phyloP scores from a whole-genome alignment of 768 basidiomycete genomes.

The Hygrocybe coccinea region DNA sequence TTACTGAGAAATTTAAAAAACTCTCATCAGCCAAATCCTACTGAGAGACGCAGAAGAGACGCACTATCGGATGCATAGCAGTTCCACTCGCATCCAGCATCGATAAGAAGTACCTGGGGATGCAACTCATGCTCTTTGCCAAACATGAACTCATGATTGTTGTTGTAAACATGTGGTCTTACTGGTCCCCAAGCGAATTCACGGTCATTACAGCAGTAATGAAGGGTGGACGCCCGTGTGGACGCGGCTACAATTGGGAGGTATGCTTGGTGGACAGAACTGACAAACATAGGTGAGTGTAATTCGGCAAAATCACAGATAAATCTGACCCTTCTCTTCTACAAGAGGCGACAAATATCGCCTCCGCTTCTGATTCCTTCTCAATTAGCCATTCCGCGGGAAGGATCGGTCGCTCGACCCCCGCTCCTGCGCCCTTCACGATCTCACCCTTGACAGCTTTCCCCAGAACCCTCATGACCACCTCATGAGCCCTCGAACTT shows the following conservation, averaged over 20 bases:
- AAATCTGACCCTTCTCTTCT: slow-evolving; percentile 68
- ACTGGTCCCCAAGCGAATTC: slow-evolving; percentile 81
- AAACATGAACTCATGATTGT: slow-evolving; percentile 35
- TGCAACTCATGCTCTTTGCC: slow-evolving; percentile 37
- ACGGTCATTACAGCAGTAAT: slow-evolving; percentile 91
- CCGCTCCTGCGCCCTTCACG: slow-evolving; percentile 40
- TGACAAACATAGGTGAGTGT: slow-evolving; percentile 44
- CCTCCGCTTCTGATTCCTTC: slow-evolving; percentile 92
- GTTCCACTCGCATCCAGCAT: slow-evolving; percentile 89
- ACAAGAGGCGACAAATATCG: slow-evolving; percentile 87
- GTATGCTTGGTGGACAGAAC: slow-evolving; percentile 84
- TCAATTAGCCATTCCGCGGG: slow-evolving; percentile 85
- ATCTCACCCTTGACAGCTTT: slow-evolving; percentile 58
- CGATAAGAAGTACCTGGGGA: slow-evolving; percentile 81
- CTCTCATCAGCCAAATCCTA: too few species aligned
- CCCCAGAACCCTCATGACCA: slow-evolving; percentile 88
- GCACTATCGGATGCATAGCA: slow-evolving; percentile 42
- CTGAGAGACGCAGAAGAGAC: background rate
- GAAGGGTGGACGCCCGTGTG: slow-evolving; percentile 84
- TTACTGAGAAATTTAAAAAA: slow-evolving; percentile 28
- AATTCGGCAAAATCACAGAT: background rate
- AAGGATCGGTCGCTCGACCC: slow-evolving; percentile 47
- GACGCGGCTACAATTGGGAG: slow-evolving; percentile 89
- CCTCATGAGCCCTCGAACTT: slow-evolving; percentile 84
- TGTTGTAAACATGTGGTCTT: slow-evolving; percentile 47